Evolutionary conservation across 2,329 filamentous ascomycete genomes (phyloP), one percentile per base, ranked within the genome.

Genomic region (Fusarium pilosicola): DNA sequence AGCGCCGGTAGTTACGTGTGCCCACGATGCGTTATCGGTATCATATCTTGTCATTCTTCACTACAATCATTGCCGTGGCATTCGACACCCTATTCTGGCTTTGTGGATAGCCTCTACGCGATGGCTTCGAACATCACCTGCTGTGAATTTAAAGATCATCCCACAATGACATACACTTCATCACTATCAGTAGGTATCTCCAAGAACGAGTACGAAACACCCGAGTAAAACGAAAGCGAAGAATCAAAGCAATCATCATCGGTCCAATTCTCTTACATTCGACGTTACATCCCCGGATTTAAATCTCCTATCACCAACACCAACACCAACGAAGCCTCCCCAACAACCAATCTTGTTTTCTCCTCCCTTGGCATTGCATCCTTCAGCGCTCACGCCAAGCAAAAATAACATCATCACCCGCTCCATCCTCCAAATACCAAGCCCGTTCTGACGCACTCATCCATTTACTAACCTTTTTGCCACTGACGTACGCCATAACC

Each of bases 331-430:
- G 14, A 15, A 52, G 30, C n/a, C 24, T 38, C 24, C 7, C 36
- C 30, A 18, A 24, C 34, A 20, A 9, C 64, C 56, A 68, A 69
- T 68, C 66, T 44, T 62, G 66, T 63, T 68, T 68, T 34, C 24
- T 39, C 44, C 7, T 7, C 49, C 7, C 66, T 68, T 69, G 65
- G 66, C 66, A 51, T 17, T 49, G 28, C 62, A 38, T 67, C 49
- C 38, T 60, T 46, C 64, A 52, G 42, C 38, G 39, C 62, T 39
- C 22, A 17, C 57, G 66, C 66, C 66, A 69, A 68, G 66, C 66
- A 68, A 68, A 55, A 45, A 56, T 42, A 63, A 57, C 65, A 68
- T 68, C 66, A 68, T 68, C 56, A 36, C 26, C 42, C 26, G 20
- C 34, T 45, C 32, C 34, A 54, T 24, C 62, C 59, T 56, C 2